Base-by-base conservation (phyloP, 2,329 filamentous ascomycete species). In the Diaporthe batatas region DNA sequence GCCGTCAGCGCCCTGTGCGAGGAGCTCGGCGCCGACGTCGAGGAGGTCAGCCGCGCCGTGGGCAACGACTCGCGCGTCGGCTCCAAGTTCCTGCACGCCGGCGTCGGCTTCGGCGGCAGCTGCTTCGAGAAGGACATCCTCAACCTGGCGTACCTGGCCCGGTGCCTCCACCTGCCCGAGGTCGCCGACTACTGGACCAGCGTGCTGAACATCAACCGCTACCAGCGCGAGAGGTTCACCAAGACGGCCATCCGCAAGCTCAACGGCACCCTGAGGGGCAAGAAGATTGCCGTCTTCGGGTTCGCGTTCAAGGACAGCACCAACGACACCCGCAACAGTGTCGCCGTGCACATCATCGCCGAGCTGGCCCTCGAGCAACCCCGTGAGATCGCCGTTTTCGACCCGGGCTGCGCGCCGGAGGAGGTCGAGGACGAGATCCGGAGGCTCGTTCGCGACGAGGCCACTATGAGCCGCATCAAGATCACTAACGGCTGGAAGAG, bases 81-180 rank as follows among this genome's bases (percentile, higher is more conserved):
- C 0, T 78, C 83, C 0, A 85, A 86, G 70, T 89, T 91, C 79
- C 82, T 92, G 11, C 88, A 90, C 78, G 86, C 90, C 1, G 86
- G 86, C 7, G 82, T 91, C 14, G 90, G 90, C 0, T 92, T 91
- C 75, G 90, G 90, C n/a, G 90, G 90, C 0, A 89, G 86, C 10
- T 92, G 90, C 77, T 91, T 92, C 80, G 85, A 87, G 75, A 92
- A 92, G 77, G 90, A 92, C 77, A 87, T 91, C 65, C 81, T 88
- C 25, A 89, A 84, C 77, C 80, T 92, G 49, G 84, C 87, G 2
- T 91, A 91, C 79, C 82, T 91, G 6, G 87, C 90, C 0, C 85
- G 89, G 73, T 85, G 84, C 3, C 78, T 91, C 32, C 84, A 88
- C 58, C 80, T 91, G 39, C 83, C 85, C 2, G 88, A 91, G 73